phyloP scores from a whole-genome alignment of 1,284 basidiomycete species.

The Taiwanofungus camphoratus region DNA sequence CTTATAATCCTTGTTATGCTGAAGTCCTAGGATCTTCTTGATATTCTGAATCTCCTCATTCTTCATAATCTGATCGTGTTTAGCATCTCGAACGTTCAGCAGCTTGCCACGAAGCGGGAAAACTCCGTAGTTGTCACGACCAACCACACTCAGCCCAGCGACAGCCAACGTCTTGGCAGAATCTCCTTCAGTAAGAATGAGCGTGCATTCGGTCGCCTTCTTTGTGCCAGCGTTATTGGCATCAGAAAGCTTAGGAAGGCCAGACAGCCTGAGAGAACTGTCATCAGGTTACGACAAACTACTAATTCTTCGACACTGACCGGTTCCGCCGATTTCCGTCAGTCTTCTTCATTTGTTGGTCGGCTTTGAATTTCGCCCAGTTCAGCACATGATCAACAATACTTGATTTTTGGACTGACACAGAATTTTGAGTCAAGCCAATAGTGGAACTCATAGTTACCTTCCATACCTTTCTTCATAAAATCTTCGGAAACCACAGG shows the following conservation, averaged over 20 bases:
- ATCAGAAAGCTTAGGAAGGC: constrained; percentile 92
- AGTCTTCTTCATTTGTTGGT: constrained; percentile 93
- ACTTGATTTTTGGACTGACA: constrained; percentile 78
- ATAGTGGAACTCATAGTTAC: no score
- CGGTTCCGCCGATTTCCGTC: constrained; percentile 92
- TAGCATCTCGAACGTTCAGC: constrained; percentile 96
- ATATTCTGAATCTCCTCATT: constrained; percentile 97
- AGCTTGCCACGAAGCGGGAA: constrained; percentile 98
- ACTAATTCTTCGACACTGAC: constrained; percentile 36
- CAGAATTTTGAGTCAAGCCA: neutral
- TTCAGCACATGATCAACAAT: constrained; percentile 92
- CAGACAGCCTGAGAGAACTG: constrained; percentile 58
- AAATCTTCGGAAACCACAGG: constrained; percentile 86
- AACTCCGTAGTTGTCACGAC: constrained; percentile 95
- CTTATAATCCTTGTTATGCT: constrained; percentile 89
- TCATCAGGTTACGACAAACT: constrained; percentile 4
- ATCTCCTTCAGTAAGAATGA: constrained; percentile 99
- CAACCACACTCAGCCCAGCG: constrained; percentile 91
- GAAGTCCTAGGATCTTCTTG: constrained; percentile 96
- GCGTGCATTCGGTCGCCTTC: constrained; percentile 80
- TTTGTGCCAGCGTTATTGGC: constrained; percentile 96
- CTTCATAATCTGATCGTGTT: constrained; percentile 95
- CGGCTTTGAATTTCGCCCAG: constrained; percentile 97
- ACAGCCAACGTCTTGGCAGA: constrained; percentile 97
- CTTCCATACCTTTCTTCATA: constrained; percentile 83